Conservation (phyloP, 2,329 filamentous ascomycete species). For the Cercospora sojina region DNA sequence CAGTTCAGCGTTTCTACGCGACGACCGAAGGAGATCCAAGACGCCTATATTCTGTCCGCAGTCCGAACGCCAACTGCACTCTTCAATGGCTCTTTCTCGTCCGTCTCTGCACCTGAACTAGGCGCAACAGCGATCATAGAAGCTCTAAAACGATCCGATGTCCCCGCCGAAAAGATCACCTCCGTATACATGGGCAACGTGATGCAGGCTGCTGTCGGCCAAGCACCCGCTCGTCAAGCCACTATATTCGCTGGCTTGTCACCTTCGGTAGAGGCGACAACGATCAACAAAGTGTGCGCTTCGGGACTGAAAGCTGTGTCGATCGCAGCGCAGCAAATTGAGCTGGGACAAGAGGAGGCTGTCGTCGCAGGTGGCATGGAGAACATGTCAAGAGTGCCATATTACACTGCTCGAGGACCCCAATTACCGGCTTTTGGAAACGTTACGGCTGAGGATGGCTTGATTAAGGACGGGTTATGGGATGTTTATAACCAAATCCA, state of each 20-base stretch:
- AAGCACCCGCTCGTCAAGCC: conserved; percentile 89
- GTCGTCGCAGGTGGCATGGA: conserved; percentile 96
- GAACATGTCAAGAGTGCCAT: conserved; percentile 92
- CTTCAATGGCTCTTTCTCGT: conserved; percentile 92
- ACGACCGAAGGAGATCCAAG: conserved; percentile 67
- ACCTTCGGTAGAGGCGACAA: conserved; percentile 78
- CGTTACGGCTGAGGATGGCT: conserved; percentile 81
- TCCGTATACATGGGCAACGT: conserved; percentile 99
- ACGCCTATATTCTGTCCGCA: conserved; percentile 91
- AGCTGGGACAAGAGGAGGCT: conserved; percentile 82
- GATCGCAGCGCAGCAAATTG: conserved; percentile 89
- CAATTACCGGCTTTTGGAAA: conserved; percentile 83
- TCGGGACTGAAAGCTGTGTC: conserved; percentile 91
- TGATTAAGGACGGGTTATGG: conserved; percentile 92
- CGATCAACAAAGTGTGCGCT: conserved; percentile 97
- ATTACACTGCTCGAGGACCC: conserved; percentile 81
- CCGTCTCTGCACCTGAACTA: conserved; percentile 80
- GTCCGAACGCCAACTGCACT: conserved; percentile 87
- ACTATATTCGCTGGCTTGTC: conserved; percentile 83
- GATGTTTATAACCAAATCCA: conserved; percentile 97
- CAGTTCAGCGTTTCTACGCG: conserved; percentile 53
- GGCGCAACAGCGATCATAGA: conserved; percentile 90
- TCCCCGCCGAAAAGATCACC: conserved; percentile 77
- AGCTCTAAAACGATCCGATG: conserved; percentile 79
- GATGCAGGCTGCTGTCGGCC: conserved; percentile 76